phyloP scores from a whole-genome alignment of 805 yeast species.

The Metahyphopichia silvanorum region DNA sequence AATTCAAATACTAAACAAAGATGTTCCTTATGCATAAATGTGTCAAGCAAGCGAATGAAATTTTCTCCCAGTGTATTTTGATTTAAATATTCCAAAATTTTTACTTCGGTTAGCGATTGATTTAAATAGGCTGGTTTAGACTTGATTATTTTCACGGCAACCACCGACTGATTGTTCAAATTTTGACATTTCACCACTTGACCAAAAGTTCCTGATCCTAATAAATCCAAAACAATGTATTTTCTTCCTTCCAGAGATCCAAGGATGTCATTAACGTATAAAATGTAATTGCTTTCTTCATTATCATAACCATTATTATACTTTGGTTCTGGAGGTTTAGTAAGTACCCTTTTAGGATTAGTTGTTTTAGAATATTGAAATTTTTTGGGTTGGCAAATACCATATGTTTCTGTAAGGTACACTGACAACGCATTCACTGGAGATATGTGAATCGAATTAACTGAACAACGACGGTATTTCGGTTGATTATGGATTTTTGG shows the following conservation, averaged over 20 bases:
- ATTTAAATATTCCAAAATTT: conserved; percentile 78
- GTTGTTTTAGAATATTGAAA: conserved; percentile 80
- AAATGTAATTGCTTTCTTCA: conserved; percentile 82
- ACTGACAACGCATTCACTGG: conserved; percentile 81
- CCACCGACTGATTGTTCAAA: conserved; percentile 73
- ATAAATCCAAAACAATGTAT: conserved; percentile 81
- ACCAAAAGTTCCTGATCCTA: conserved; percentile 98
- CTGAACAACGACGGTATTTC: conserved; percentile 66
- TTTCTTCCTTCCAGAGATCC: conserved; percentile 84
- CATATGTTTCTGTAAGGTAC: conserved; percentile 73
- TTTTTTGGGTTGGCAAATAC: conserved; percentile 72
- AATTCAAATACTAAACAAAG: conserved; percentile 90
- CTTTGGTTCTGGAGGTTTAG: conserved; percentile 86
- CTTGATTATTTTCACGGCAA: conserved; percentile 93
- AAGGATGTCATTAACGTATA: conserved; percentile 89
- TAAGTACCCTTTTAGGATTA: conserved; percentile 88
- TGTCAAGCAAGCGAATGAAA: conserved; percentile 76
- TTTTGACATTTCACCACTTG: conserved; percentile 95
- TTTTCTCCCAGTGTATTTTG: conserved; percentile 63
- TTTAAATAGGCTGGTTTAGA: conserved; percentile 87
- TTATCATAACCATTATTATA: conserved; percentile 84
- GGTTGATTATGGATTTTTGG: conserved; percentile 64
- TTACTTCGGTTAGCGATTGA: conserved; percentile 89
- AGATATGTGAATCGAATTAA: conserved; percentile 61
- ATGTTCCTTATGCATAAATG: conserved; percentile 89